Percentiles rank a stretch among this genome's conserved stretches.
phyloP scores from a whole-genome alignment of 306 rosid species.

The Quercus alba region DNA sequence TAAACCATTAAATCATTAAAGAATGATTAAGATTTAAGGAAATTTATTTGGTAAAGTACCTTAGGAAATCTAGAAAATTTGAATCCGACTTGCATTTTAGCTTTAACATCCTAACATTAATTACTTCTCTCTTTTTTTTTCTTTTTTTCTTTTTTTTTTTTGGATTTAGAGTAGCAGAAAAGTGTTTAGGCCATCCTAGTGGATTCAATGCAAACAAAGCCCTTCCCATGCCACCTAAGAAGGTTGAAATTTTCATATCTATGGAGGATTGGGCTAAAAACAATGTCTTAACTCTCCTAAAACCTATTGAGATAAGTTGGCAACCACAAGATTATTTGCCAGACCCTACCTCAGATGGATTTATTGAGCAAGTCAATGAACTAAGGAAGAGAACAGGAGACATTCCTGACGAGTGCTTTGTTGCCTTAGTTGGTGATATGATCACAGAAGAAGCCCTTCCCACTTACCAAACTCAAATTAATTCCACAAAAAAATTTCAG shows the following conservation, averaged over 20 bases:
- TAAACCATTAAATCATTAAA: too few relatives aligned
- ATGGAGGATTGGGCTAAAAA: constrained; percentile 74
- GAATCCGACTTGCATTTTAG: too few relatives aligned
- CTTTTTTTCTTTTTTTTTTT: fast-evolving
- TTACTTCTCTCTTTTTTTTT: not conserved
- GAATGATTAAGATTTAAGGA: too few relatives aligned
- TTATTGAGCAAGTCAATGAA: constrained; percentile 75
- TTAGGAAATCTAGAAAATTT: too few relatives aligned
- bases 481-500: constrained; percentile 63
- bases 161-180: constrained; percentile 52
- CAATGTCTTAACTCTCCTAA: constrained; percentile 57
- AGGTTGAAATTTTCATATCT: constrained; percentile 75
- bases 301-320: constrained; percentile 82
- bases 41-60: too few relatives aligned
- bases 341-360: constrained; percentile 60
- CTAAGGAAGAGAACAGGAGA: constrained; percentile 70
- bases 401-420: constrained; percentile 79
- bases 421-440: constrained; percentile 87
- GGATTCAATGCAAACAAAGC: constrained; percentile 76
- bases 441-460: constrained; percentile 84
- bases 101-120: not conserved
- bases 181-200: constrained; percentile 55
- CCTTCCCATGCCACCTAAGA: constrained; percentile 74
- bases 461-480: constrained; percentile 75
- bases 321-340: constrained; percentile 84